Evolutionary conservation across 2,329 filamentous ascomycete genomes (phyloP).

Genomic region (Diaporthe sp.): DNA sequence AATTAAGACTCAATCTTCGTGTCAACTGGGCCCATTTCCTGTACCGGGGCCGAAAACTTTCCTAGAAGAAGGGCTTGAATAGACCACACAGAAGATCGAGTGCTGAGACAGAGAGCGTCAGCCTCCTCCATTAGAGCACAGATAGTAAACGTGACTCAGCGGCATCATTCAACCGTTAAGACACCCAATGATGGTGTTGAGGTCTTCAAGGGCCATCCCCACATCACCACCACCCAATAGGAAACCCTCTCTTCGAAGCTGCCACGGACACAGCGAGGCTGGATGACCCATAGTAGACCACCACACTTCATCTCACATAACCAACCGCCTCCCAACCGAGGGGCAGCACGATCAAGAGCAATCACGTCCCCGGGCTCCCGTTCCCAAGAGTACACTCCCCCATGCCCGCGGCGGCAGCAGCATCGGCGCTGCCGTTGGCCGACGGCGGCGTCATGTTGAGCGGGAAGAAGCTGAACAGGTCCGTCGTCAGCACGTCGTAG

Average conservation of each 20-base stretch:
- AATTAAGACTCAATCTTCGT: not conserved
- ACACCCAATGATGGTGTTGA: too few relatives aligned
- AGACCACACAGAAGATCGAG: not conserved
- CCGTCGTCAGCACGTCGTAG: constrained; percentile 43
- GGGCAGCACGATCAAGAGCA: not conserved
- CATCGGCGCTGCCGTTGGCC: not conserved
- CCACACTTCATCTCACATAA: not conserved
- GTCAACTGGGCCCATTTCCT: not conserved
- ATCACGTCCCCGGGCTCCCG: not conserved
- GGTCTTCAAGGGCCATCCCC: not conserved
- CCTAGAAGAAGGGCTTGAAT: not conserved
- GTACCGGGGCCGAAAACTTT: not conserved
- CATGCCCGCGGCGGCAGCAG: not conserved
- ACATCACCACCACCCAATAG: not conserved
- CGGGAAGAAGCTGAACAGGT: constrained; percentile 43
- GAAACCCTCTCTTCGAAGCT: not conserved
- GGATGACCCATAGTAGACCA: not conserved
- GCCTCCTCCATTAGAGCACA: not conserved
- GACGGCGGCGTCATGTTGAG: constrained; percentile 37
- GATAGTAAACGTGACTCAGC: not conserved
- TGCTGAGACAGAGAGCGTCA: not conserved
- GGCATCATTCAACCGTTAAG: not conserved
- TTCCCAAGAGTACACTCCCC: not conserved
- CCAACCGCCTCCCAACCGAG: not conserved
- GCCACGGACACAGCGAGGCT: too few relatives aligned